Evolutionary conservation across 495 filamentous ascomycete genomes (phyloP).

Genomic region (Rusavskia elegans): DNA sequence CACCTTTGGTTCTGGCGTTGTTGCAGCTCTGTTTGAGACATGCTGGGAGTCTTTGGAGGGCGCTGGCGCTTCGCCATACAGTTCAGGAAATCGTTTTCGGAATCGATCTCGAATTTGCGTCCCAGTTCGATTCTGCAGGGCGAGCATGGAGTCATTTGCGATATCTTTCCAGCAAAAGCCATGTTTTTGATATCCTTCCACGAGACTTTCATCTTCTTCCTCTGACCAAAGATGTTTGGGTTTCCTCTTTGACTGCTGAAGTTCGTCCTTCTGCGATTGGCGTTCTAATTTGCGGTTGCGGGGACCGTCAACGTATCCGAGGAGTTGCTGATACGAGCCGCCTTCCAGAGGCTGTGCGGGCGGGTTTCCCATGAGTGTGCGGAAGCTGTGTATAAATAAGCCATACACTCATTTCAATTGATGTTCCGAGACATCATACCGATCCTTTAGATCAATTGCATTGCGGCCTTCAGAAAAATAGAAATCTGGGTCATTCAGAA

Average conservation of each 20-base stretch:
- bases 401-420: background rate
- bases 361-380: background rate
- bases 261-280: background rate
- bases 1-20: background rate
- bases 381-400: constrained; percentile 13
- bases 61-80: constrained; percentile 29
- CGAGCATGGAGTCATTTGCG: constrained; percentile 50
- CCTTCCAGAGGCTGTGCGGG: background rate
- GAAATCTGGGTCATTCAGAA: constrained; percentile 58
- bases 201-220: constrained; percentile 60
- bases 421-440: constrained; percentile 21
- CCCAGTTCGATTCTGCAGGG: constrained; percentile 48
- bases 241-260: constrained; percentile 23
- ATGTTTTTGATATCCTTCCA: constrained; percentile 57
- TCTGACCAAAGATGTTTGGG: constrained; percentile 48
- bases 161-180: constrained; percentile 74
- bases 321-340: background rate
- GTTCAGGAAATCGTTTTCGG: constrained; percentile 61
- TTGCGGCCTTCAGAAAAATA: constrained; percentile 54
- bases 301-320: constrained; percentile 20
- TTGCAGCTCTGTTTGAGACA: background rate
- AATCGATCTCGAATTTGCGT: constrained; percentile 76
- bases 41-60: background rate
- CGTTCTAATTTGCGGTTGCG: constrained; percentile 27
- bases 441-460: constrained; percentile 73